Conservation (phyloP, 495 filamentous ascomycete genomes). For the Penicillium cinerascens region DNA sequence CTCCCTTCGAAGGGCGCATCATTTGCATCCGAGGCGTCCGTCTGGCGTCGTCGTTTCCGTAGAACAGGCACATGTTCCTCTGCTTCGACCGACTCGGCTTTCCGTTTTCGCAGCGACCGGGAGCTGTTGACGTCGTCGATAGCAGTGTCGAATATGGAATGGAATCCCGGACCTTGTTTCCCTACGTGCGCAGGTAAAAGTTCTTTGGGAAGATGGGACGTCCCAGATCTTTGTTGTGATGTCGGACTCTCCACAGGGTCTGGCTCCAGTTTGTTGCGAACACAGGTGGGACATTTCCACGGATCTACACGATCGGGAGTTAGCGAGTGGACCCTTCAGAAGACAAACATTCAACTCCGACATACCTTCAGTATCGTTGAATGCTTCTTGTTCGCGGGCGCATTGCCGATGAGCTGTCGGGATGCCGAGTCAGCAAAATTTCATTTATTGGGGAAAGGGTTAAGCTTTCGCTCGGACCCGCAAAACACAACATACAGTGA, state of each 20-base stretch:
- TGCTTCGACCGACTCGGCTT: conserved; percentile 55
- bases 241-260: conserved; percentile 39
- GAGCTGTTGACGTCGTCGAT: conserved; percentile 84
- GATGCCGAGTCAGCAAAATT: conserved; percentile 34
- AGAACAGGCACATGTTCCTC: conserved; percentile 49
- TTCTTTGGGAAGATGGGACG: conserved; percentile 62
- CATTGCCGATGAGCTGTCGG: conserved; percentile 82
- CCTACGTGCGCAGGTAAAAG: conserved; percentile 71
- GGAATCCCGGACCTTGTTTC: conserved; percentile 67
- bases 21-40: conserved; percentile 20
- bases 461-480: conserved; percentile 22
- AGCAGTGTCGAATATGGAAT: conserved; percentile 76
- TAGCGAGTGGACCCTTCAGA: conserved; percentile 15
- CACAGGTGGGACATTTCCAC: conserved; percentile 82
- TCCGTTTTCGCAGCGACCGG: conserved; percentile 81
- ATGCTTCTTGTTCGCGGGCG: conserved; percentile 72
- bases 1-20: conserved; percentile 19
- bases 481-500: conserved; percentile 69
- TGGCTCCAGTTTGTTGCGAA: conserved; percentile 60
- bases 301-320: conserved; percentile 38
- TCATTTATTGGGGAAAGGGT: conserved; percentile 21
- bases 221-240: conserved; percentile 39
- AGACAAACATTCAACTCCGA: conserved; percentile 6
- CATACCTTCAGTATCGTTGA: conserved; percentile 67
- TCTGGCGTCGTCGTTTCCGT: conserved; percentile 44